Conservation (phyloP, 345 rosid species). For the Populus euphratica region DNA sequence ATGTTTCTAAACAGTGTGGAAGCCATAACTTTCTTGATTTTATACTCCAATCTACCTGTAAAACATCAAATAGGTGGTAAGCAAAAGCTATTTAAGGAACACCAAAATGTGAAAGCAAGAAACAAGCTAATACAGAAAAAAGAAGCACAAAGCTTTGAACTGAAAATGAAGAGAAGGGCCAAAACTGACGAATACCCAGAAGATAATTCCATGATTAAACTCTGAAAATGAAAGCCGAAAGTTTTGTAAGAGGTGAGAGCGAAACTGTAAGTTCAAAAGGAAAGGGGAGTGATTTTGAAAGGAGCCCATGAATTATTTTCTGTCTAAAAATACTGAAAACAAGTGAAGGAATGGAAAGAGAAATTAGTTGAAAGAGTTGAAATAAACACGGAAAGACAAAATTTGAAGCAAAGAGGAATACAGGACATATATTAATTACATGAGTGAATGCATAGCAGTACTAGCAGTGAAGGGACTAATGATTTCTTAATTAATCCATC, state of each 20-base stretch:
- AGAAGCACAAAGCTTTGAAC: background rate
- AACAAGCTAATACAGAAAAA: background rate
- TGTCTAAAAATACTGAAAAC: background rate
- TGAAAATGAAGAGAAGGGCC: background rate
- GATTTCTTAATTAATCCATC: background rate
- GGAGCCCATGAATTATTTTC: background rate
- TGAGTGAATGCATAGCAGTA: background rate
- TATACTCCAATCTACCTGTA: slow-evolving; percentile 23
- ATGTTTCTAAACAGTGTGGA: slow-evolving; percentile 51
- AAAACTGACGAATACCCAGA: background rate
- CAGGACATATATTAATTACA: background rate
- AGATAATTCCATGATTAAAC: background rate
- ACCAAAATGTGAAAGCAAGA: background rate
- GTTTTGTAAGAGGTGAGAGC: background rate
- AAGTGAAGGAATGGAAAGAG: background rate
- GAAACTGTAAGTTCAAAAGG: background rate
- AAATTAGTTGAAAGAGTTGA: background rate
- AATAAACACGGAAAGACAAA: background rate
- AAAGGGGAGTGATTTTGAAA: background rate
- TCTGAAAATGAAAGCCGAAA: background rate
- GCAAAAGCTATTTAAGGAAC: slow-evolving; percentile 2
- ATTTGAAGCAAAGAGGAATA: background rate
- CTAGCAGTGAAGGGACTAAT: background rate
- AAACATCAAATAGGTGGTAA: slow-evolving; percentile 30
- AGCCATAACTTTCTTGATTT: slow-evolving; percentile 46